Base-by-base conservation (phyloP, 2,329 filamentous ascomycete species). In the Colletotrichum scovillei region DNA sequence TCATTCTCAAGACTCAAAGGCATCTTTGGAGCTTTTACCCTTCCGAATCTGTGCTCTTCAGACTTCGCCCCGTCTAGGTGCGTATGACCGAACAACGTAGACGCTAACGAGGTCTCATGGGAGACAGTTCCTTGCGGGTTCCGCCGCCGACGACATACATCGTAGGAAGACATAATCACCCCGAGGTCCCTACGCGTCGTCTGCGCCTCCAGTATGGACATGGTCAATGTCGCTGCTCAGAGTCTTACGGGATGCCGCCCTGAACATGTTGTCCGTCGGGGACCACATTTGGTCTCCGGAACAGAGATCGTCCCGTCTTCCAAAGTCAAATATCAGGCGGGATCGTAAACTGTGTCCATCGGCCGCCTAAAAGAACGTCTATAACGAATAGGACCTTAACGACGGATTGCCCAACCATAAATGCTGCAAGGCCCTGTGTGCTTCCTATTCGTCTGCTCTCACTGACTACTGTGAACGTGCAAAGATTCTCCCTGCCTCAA, bases 301-400 rank as follows among this genome's bases (percentile, higher is more conserved):
- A 26, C 30, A 46, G 42, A 59, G 30, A 42, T 53, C 53, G 14
- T 63, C 64, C 35, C 57, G 63, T 57, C 52, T 52, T 38, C 28
- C 57, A 58, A 57, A 63, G 64, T 69, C 69, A 69, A 63, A 58
- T 32, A 28, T 63, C 69, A 68, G 22, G 52, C 49, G 52, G 16
- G 42, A 49, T 49, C 7, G 42, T n/a, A 49, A 5, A 49, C 42
- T 38, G 38, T n/a, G 38, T n/a, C 38, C 57, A 46, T 14, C 16
- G 42, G 28, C 63, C 60, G 35, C 28, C 28, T 64, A 14, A 32
- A 26, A 11, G 1, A 30, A n/a, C n/a, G 12, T 5, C 28, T 28
- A 26, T 5, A 12, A 35, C 32, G 11, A 35, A 12, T 35, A 35
- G 32, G 32, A 35, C 32, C 32, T 35, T 12, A 1, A 8, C n/a